Conservation (phyloP, 768 basidiomycete species). For the Suillus variegatus region DNA sequence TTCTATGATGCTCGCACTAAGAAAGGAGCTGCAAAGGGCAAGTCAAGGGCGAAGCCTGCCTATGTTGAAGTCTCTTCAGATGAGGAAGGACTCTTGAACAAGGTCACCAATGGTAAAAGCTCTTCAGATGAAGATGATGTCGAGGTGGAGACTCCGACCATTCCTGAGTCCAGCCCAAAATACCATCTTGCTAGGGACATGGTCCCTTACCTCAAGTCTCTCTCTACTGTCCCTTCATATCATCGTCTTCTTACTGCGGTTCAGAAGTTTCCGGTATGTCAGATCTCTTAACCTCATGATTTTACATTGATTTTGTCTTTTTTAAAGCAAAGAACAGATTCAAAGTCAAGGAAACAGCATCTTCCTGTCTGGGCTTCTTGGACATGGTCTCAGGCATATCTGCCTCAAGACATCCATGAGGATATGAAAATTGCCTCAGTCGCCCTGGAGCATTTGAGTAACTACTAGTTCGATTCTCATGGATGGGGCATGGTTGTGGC, state of each 20-base stretch:
- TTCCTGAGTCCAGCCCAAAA: neutral
- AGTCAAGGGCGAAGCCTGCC: neutral
- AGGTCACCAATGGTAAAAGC: neutral
- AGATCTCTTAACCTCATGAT: neutral
- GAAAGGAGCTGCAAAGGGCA: neutral
- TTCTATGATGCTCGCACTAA: neutral
- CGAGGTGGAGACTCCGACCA: neutral
- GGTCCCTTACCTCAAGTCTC: neutral
- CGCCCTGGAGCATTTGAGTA: neutral
- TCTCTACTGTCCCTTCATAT: neutral
- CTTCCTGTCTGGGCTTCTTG: neutral
- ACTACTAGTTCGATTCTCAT: neutral
- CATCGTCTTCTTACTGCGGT: neutral
- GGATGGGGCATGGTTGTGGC: neutral
- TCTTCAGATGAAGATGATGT: neutral
- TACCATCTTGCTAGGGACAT: neutral
- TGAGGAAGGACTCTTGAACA: neutral
- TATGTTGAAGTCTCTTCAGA: neutral
- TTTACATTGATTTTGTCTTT: neutral
- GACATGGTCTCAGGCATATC: neutral
- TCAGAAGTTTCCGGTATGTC: neutral
- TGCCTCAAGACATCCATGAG: neutral
- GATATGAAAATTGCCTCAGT: neutral
- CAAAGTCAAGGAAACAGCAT: neutral
- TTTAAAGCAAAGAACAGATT: neutral